These are phyloP conservation scores for Nannochloris sp. DNA, from an alignment of 139 green algal species.

Conservation along the genomic window DNA sequence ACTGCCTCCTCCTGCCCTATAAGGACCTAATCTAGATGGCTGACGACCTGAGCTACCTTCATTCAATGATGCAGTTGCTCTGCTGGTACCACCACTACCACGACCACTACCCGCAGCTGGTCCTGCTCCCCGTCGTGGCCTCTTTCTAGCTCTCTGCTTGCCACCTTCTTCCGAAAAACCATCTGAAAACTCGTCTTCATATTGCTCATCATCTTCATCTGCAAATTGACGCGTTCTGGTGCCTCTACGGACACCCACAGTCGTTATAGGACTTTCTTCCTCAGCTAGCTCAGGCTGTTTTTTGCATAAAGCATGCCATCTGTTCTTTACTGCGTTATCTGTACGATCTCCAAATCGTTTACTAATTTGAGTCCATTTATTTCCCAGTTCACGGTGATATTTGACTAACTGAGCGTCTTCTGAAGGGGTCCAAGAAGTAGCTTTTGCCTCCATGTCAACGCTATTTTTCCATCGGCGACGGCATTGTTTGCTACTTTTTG, in stretches of 20 bases:
- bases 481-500: conserved; percentile 51
- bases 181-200: background rate
- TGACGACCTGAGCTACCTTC: background rate
- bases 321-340: conserved; percentile 49
- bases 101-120: no score
- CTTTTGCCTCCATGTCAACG: conserved; percentile 39
- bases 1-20: no score
- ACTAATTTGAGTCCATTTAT: conserved; percentile 44
- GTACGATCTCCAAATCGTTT: conserved; percentile 37
- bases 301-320: conserved; percentile 21
- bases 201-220: background rate
- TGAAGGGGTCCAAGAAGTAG: conserved; percentile 9
- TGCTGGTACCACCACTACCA: background rate
- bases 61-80: background rate
- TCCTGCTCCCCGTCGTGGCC: background rate
- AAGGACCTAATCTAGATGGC: background rate
- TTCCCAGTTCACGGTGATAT: conserved; percentile 21
- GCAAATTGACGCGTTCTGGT: background rate
- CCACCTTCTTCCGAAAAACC: no score
- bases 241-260: background rate
- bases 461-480: conserved; percentile 61
- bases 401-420: conserved; percentile 12
- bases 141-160: background rate
- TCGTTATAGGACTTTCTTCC: conserved; percentile 1
- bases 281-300: conserved; percentile 4